Evolutionary conservation across 768 basidiomycete species (phyloP).

Genomic region (Hortiboletus campestris): DNA sequence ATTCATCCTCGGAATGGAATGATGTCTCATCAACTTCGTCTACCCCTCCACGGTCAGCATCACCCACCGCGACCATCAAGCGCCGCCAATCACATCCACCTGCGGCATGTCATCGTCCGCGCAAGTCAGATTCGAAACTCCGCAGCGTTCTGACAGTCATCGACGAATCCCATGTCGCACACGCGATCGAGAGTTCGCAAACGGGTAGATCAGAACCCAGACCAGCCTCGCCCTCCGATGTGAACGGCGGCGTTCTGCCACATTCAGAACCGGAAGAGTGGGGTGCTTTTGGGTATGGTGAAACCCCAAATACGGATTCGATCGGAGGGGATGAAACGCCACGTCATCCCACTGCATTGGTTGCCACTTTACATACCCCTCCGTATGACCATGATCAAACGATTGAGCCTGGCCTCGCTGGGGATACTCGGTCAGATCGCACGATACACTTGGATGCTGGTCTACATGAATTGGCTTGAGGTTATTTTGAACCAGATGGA

Average conservation of each 20-base stretch:
- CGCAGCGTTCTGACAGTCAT: conserved; percentile 71
- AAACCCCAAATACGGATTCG: conserved; percentile 34
- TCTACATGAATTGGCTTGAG: conserved; percentile 13
- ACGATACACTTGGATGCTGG: conserved; percentile 25
- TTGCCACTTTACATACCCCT: conserved; percentile 19
- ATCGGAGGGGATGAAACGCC: conserved; percentile 45
- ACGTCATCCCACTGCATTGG: conserved; percentile 36
- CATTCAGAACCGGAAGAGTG: conserved; percentile 37
- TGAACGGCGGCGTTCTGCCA: conserved; percentile 25
- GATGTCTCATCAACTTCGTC: conserved; percentile 38
- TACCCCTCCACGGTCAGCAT: conserved; percentile 49
- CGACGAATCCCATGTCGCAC: conserved; percentile 53
- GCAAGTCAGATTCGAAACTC: conserved; percentile 66
- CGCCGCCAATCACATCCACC: conserved; percentile 56
- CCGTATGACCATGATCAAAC: conserved; percentile 25
- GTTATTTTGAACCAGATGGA: neutral
- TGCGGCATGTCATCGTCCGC: conserved; percentile 36
- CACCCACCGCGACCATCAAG: conserved; percentile 41
- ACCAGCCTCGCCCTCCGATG: conserved; percentile 26
- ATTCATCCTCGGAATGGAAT: conserved; percentile 58
- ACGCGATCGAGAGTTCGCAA: conserved; percentile 27
- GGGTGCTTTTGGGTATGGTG: conserved; percentile 40
- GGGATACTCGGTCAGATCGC: conserved; percentile 27
- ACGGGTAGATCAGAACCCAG: conserved; percentile 16
- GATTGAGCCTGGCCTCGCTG: conserved; percentile 12